Conservation (phyloP, 306 rosid species). For the Malus orientalis region DNA sequence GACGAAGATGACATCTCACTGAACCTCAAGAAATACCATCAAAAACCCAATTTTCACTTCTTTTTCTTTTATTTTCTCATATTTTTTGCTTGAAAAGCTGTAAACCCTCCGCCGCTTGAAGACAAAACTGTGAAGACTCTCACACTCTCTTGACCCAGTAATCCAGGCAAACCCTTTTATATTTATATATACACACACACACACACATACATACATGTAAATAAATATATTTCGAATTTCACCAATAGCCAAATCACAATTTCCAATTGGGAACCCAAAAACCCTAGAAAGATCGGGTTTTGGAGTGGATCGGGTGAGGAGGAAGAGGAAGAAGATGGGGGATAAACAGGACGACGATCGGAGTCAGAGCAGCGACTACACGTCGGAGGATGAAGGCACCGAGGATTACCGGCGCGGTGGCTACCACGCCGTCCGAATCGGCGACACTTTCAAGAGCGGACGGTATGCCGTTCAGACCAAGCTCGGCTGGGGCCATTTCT, state of each 20-base stretch:
- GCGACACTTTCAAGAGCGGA: constrained; percentile 66
- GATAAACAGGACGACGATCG: constrained; percentile 42
- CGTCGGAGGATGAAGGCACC: constrained; percentile 96
- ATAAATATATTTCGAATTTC: background rate
- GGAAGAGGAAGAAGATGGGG: constrained; percentile 36
- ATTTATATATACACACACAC: background rate
- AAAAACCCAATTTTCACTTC: too few species aligned
- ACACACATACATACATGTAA: background rate
- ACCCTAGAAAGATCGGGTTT: constrained; percentile 11
- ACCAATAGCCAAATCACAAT: constrained; percentile 1
- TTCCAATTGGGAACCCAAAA: background rate
- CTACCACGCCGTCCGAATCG: constrained; percentile 85
- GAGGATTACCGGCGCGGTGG: constrained; percentile 97
- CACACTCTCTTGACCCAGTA: background rate
- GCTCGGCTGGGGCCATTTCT: constrained; percentile 99
- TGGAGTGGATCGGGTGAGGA: background rate
- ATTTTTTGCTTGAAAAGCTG: too few species aligned
- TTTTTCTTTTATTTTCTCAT: too few species aligned
- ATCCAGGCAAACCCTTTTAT: background rate
- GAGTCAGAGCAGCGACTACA: constrained; percentile 79
- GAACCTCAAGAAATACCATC: too few species aligned
- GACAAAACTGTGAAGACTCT: too few species aligned
- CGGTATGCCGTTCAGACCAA: constrained; percentile 79
- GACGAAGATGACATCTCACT: too few species aligned
- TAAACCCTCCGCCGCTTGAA: too few species aligned